Base-by-base conservation (phyloP, 371 early-diverging fungal species). In the Actinomortierella ambigua region DNA sequence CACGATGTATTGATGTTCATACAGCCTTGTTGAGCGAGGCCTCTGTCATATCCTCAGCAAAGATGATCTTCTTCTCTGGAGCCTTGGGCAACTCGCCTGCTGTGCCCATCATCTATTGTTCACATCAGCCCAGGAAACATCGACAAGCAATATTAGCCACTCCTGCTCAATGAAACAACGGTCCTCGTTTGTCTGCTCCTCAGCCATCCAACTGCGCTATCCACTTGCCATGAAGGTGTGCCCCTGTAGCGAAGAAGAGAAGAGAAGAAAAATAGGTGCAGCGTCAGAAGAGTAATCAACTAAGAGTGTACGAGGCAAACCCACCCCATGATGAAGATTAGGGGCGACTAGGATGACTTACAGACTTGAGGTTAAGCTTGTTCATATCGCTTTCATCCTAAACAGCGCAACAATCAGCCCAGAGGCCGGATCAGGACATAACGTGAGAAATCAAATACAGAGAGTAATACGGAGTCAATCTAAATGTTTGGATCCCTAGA, bases 11-110 rank as follows among this genome's bases (percentile, higher is more conserved):
- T 34, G 11, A 55, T 53, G 48, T 6, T 55, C 85, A 67, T 83
- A 92, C 93, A 20, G 93, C 94, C 77, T 93, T 86, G 1, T 93
- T 90, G 18, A 95, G 68, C 75, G 97, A 85, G 28, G 86, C 83
- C 47, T 95, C 94, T 3, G 94, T 85, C 92, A 97, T 92, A 67
- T 96, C 97, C 78, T 97, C 98, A 44, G 94, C 68, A 65, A 98
- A 98, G 54, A 86, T 76, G 8, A 82, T 79, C 40, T 86, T 85
- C 55, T 89, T 80, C 18, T 70, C 79, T 6, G 96, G 88, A 0
- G 83, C 86, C 61, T 91, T 90, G 17, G 93, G 90, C 13, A 92
- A 79, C 69, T 94, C 97, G 44, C 94, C 95, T 0, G 88, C 93
- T 9, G 97, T 95, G 26, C 98, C 98, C 94, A 97, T 95, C 95